Evolutionary conservation across 2,329 filamentous ascomycete species (phyloP).

Genomic region (Phyllosticta ampelicida): DNA sequence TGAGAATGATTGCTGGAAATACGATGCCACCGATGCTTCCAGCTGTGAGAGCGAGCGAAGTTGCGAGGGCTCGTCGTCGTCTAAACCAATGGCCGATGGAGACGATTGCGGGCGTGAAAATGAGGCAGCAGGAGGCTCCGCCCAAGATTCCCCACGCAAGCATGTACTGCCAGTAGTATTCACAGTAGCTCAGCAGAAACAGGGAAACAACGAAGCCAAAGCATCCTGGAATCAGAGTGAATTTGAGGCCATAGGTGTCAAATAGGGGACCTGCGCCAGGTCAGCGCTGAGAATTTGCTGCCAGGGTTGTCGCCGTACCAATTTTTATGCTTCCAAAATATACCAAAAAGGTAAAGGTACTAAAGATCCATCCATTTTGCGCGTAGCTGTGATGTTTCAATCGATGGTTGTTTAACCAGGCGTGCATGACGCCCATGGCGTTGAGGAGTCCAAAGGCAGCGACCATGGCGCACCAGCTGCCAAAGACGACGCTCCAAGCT

Average conservation of each 20-base stretch:
- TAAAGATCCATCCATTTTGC: conserved; percentile 33
- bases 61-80: conserved; percentile 24
- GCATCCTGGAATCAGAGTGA: conserved; percentile 22
- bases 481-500: conserved; percentile 35
- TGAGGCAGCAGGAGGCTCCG: conserved; percentile 28
- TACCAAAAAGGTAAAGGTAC: conserved; percentile 30
- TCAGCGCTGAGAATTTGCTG: background rate
- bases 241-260: conserved; percentile 24
- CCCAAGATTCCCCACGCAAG: conserved; percentile 30
- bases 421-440: conserved; percentile 29
- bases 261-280: conserved; percentile 24
- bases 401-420: conserved; percentile 29
- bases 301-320: conserved; percentile 11
- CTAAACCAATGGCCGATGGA: conserved; percentile 32
- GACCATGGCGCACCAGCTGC: conserved; percentile 31
- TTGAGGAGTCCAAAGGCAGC: conserved; percentile 33
- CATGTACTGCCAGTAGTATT: conserved; percentile 33
- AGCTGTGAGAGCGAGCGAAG: conserved; percentile 30
- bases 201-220: conserved; percentile 21
- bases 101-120: conserved; percentile 27
- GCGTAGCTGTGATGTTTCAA: conserved; percentile 24
- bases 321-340: conserved; percentile 26
- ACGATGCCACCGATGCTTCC: conserved; percentile 25
- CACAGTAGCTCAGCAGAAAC: conserved; percentile 22
- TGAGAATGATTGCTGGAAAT: conserved; percentile 26